phyloP scores from a whole-genome alignment of 116 monocot genomes.

The Iris pallida region DNA sequence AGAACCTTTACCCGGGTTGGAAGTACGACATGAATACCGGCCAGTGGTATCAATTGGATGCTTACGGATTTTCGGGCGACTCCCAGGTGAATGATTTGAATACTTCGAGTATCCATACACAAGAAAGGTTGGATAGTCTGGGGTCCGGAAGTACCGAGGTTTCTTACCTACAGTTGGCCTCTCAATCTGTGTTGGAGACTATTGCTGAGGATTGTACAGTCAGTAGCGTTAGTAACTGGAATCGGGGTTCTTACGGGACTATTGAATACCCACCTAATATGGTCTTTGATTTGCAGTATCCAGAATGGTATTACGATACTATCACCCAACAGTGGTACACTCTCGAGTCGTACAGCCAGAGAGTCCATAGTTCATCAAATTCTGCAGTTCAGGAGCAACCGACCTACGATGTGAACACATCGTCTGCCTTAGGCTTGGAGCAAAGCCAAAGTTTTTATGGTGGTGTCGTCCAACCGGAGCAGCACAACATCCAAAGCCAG shows the following conservation, averaged over 20 bases:
- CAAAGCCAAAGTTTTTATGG: constrained; percentile 7
- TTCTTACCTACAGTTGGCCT: constrained; percentile 46
- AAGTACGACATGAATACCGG: constrained; percentile 66
- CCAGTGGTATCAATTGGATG: constrained; percentile 82
- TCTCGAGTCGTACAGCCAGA: constrained; percentile 69
- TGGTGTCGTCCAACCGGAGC: constrained; percentile 21
- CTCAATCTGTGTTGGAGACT: constrained; percentile 35
- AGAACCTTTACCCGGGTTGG: constrained; percentile 93
- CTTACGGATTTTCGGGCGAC: constrained; percentile 26
- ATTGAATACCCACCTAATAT: constrained; percentile 77
- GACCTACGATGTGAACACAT: constrained; percentile 18
- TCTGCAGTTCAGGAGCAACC: constrained; percentile 20
- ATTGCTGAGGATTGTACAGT: constrained; percentile 39
- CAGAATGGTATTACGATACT: constrained; percentile 92
- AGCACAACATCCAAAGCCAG: constrained; percentile 8
- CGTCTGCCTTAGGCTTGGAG: constrained; percentile 16
- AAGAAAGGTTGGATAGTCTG: constrained; percentile 12
- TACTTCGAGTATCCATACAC: constrained; percentile 1
- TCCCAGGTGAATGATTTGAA: constrained; percentile 14
- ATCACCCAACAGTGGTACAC: constrained; percentile 75
- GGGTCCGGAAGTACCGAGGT: constrained; percentile 18
- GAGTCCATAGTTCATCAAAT: constrained; percentile 5
- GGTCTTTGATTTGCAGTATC: constrained; percentile 93
- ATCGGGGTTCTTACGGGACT: constrained; percentile 27
- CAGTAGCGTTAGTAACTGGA: constrained; percentile 26